Evolutionary conservation across 1,284 basidiomycete genomes (phyloP).

Genomic region (Coriolopsis trogii): DNA sequence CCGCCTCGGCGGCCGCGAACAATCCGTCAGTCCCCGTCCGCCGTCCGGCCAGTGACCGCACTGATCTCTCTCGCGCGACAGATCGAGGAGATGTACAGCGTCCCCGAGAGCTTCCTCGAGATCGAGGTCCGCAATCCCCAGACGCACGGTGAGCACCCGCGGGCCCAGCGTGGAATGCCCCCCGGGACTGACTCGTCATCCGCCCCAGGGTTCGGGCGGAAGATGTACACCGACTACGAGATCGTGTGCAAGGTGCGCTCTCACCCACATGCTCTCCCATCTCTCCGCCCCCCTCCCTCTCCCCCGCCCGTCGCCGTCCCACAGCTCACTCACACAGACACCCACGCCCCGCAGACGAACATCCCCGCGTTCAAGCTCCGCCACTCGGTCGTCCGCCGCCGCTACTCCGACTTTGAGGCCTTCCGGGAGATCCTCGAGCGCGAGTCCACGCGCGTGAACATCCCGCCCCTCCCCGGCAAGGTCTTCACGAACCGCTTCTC

Average conservation of each 20-base stretch:
- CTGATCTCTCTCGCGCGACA: slow-evolving; percentile 36
- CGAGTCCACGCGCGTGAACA: slow-evolving; percentile 96
- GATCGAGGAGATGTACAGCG: slow-evolving; percentile 99
- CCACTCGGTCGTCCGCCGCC: slow-evolving; percentile 91
- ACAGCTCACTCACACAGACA: background rate
- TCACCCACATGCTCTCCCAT: background rate
- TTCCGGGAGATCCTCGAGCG: slow-evolving; percentile 98
- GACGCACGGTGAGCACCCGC: slow-evolving; percentile 79
- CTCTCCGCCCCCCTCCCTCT: background rate
- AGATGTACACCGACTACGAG: slow-evolving; percentile 99
- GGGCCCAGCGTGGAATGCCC: background rate
- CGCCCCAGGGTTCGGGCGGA: slow-evolving; percentile 82
- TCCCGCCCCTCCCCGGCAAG: slow-evolving; percentile 95
- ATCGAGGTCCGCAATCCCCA: slow-evolving; percentile 97
- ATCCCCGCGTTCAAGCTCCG: slow-evolving; percentile 98
- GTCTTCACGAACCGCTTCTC: slow-evolving; percentile 97
- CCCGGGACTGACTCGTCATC: background rate
- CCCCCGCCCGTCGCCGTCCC: background rate
- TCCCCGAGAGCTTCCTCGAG: slow-evolving; percentile 96
- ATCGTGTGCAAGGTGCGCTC: slow-evolving; percentile 91
- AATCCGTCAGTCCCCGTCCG: slow-evolving; percentile 64
- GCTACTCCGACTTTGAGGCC: slow-evolving; percentile 99
- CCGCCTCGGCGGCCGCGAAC: slow-evolving; percentile 69
- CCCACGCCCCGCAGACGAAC: slow-evolving; percentile 74
- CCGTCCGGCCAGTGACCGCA: background rate